Percentiles rank a stretch among this genome's conserved stretches.
Conservation (phyloP, 2,329 filamentous ascomycete genomes). For the Emericellopsis atlantica region DNA sequence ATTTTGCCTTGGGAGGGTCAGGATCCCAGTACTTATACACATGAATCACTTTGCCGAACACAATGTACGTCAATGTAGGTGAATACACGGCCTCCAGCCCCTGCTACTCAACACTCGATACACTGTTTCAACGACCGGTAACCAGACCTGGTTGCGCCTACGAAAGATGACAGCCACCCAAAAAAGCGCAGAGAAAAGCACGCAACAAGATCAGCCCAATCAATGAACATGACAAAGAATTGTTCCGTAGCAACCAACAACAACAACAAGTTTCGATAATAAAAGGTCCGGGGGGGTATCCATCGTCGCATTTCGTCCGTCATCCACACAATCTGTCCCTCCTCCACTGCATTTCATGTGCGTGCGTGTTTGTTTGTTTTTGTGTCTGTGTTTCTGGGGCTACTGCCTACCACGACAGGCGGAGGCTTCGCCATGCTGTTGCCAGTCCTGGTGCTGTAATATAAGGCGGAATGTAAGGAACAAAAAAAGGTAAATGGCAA, state of each 20-base stretch:
- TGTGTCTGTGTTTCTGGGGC: too few species aligned
- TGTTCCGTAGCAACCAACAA: background rate
- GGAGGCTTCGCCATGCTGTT: constrained; percentile 16
- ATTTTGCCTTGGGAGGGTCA: too few species aligned
- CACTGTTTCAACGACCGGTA: constrained; percentile 4
- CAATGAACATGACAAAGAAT: background rate
- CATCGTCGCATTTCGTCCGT: constrained; percentile 22
- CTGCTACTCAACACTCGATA: background rate
- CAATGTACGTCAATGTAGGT: too few species aligned
- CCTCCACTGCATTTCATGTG: constrained; percentile 3
- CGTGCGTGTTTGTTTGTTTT: too few species aligned
- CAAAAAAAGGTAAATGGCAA: background rate
- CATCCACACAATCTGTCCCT: constrained; percentile 27
- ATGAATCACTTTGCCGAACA: too few species aligned
- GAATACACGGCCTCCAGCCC: too few species aligned
- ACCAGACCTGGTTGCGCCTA: constrained; percentile 9
- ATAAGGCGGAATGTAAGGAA: constrained; percentile 9
- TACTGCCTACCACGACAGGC: background rate
- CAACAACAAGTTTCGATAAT: constrained; percentile 2
- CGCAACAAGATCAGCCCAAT: background rate
- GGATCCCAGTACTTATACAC: too few species aligned
- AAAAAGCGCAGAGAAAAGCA: background rate
- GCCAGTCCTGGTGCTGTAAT: constrained; percentile 25
- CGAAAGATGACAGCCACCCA: background rate
- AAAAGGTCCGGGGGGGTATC: constrained; percentile 20